Evolutionary conservation across 148 eudicot genomes (phyloP).

Genomic region (Amaranthus cruentus): DNA sequence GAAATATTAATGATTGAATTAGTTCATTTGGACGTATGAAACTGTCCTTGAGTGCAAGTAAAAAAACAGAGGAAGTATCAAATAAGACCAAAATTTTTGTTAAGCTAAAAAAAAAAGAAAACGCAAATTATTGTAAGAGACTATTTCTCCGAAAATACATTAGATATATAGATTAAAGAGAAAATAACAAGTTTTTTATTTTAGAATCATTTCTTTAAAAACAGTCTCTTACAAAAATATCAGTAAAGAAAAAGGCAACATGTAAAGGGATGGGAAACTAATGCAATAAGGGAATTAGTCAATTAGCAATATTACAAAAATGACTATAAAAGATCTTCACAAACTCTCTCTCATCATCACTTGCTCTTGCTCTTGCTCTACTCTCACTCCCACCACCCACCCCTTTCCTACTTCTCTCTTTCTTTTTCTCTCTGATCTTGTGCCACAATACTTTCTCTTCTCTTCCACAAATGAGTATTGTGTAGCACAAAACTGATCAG

Average conservation of each 20-base stretch:
- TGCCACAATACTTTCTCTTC: conserved; percentile 28
- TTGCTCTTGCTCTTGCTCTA: conserved; percentile 12
- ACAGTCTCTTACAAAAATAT: neutral
- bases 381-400: conserved; percentile 3
- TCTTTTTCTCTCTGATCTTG: conserved; percentile 30
- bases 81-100: too few relatives aligned
- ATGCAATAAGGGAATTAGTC: conserved; percentile 8
- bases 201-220: neutral
- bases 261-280: conserved; percentile 7
- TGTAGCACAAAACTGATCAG: conserved; percentile 26
- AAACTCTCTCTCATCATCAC: conserved; percentile 32
- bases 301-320: neutral
- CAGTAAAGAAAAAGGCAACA: neutral
- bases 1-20: too few relatives aligned
- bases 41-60: too few relatives aligned
- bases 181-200: too few relatives aligned
- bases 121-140: too few relatives aligned
- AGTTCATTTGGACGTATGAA: too few relatives aligned
- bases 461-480: conserved; percentile 20
- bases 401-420: conserved; percentile 27
- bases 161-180: too few relatives aligned
- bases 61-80: too few relatives aligned
- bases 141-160: too few relatives aligned
- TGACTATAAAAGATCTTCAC: conserved; percentile 39
- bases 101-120: too few relatives aligned